These are phyloP conservation scores for Eleusine indica DNA, from an alignment of 176 grass and related monocot species.

Conservation along the genomic window DNA sequence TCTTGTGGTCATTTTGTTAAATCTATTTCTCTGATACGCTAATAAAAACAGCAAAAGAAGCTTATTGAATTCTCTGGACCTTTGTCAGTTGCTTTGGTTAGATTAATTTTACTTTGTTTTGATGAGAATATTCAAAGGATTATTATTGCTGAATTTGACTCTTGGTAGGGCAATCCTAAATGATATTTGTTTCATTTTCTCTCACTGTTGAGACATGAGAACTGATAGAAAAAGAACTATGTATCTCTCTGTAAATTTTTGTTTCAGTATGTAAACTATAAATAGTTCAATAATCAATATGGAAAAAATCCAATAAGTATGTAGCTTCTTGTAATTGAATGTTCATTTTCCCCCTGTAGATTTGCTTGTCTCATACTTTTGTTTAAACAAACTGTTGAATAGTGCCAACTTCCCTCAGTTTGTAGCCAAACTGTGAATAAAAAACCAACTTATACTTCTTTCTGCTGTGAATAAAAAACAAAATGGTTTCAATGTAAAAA, in stretches of 20 bases:
- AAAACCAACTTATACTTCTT: neutral
- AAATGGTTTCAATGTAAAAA: neutral
- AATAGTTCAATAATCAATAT: slow-evolving; percentile 21
- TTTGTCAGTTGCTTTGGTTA: no score
- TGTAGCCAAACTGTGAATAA: slow-evolving; percentile 19
- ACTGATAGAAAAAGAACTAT: slow-evolving; percentile 57
- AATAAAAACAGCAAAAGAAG: no score
- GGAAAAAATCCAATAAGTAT: neutral
- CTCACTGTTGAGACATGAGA: neutral
- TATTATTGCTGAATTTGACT: no score
- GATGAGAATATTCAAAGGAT: no score
- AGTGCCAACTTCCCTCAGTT: neutral
- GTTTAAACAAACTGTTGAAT: slow-evolving; percentile 9
- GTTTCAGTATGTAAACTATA: slow-evolving; percentile 7
- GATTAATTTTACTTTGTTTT: no score
- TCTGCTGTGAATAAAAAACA: neutral
- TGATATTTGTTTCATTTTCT: slow-evolving; percentile 1
- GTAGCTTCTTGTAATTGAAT: slow-evolving; percentile 6
- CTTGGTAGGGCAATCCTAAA: neutral
- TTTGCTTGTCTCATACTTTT: neutral
- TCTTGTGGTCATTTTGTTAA: no score
- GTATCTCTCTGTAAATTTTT: slow-evolving; percentile 49
- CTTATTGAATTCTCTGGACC: no score
- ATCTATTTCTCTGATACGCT: no score
- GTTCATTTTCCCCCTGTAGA: neutral